Evolutionary conservation across 768 basidiomycete species (phyloP), one percentile per base, ranked within the genome.

Genomic region (Suillus fuscotomentosus): DNA sequence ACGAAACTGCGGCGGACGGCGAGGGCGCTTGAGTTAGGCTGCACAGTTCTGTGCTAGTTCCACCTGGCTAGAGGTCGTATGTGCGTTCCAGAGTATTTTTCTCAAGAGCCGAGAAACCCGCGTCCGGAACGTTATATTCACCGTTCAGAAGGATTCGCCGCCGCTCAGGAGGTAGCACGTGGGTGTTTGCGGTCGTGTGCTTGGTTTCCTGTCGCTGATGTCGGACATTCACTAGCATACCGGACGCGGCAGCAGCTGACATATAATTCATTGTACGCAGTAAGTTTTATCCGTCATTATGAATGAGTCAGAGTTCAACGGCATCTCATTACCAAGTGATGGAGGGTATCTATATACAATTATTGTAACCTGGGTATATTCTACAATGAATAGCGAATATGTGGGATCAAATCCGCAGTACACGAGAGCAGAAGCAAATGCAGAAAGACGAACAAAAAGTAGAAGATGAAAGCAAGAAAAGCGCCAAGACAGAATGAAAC

Each of bases 351-450:
- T 59, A 59, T 59, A 5, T 59, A 41, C 39, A 59, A 59, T 59
- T 24, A 59, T 59, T 41, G 24, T 20, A n/a, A 59, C 24, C 39
- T 20, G 56, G 56, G 56, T 59, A 59, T 59, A 59, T 59, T 42
- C 56, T 62, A 38, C 56, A 41, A 60, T n/a, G 39, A 60, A 41
- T 54, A 27, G 31, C 36, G 31, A 22, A 43, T 10, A 34, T 60
- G 59, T 65, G 64, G 43, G 24, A 10, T 59, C 60, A 54, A 39
- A 45, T n/a, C 45, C 15, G 36, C 64, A 48, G 27, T 54, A 31
- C 39, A 56, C 20, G 50, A 60, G 43, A 60, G 27, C 63, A 24
- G 34, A 42, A 36, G 42, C 13, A 36, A 39, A 48, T 27, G 65
- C 53, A 39, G 61, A 39, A 48, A 54, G 54, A 63, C 15, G 41